Base-by-base conservation (phyloP, 1,139 yeast species). In the Blastobotrys elegans region DNA sequence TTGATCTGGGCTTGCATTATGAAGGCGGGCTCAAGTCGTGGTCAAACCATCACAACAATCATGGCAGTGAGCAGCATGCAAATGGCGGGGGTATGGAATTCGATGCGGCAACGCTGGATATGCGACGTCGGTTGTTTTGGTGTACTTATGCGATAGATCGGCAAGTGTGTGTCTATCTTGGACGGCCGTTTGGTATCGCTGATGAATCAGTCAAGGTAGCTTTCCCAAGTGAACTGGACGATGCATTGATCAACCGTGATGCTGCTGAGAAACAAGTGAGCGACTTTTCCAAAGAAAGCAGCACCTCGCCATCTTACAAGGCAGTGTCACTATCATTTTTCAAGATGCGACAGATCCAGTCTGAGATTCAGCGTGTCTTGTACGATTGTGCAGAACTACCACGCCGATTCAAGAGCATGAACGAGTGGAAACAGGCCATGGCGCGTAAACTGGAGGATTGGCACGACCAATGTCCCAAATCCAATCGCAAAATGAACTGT, bases 131-230 rank as follows among this genome's bases (percentile, higher is more conserved):
- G 38, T 67, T 89, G 33, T 88, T 89, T 57, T 89, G 97, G 97
- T 84, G 95, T 62, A 80, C 92, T 0, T 89, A 88, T 64, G 76
- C 90, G 0, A 67, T 89, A 43, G 97, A 89, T 62, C 68, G 97
- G 31, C 89, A 84, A 60, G 77, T 82, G 11, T 81, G 88, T 57
- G 81, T 84, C 49, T 83, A 83, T 55, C 66, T 84, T 39, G 85
- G 85, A 7, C 69, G 92, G 17, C 92, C 92, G 0, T 79, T 80
- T 50, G 88, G 88, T 0, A 79, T 84, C 1, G 84, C 88, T 0
- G 90, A 84, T 54, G 84, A 79, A 52, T 70, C 77, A 43, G 76
- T 83, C 45, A 72, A 72, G 54, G 82, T 81, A 3, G 77, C 77
- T 26, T 84, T 81, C 59, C 95, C 95, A 0, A 75, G 84, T n/a